phyloP scores from a whole-genome alignment of 129 eudicot genomes.

The Helianthus annuus region DNA sequence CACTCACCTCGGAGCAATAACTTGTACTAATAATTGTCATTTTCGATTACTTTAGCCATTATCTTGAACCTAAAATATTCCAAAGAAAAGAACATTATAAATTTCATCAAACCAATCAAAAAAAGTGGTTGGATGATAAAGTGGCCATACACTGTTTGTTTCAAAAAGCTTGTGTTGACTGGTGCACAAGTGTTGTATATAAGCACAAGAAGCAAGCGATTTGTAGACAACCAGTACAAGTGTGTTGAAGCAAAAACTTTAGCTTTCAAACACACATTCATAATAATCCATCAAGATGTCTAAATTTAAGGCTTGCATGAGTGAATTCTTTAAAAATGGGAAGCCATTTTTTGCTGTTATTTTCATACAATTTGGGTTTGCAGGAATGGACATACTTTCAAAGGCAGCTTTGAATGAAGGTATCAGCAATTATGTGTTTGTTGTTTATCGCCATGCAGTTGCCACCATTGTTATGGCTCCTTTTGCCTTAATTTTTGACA shows the following conservation, averaged over 20 bases:
- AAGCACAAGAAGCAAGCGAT: conserved; percentile 11
- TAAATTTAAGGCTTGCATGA: conserved; percentile 18
- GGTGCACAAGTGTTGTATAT: conserved; percentile 24
- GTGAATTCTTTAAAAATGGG: conserved; percentile 17
- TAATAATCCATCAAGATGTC: conserved; percentile 9
- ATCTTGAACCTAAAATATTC: neutral
- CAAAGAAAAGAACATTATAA: neutral
- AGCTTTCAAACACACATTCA: conserved; percentile 3
- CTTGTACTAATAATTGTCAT: neutral
- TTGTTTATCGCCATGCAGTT: conserved; percentile 57
- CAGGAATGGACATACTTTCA: conserved; percentile 53
- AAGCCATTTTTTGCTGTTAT: conserved; percentile 55
- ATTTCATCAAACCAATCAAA: neutral
- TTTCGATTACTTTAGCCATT: neutral
- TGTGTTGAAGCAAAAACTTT: neutral
- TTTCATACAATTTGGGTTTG: conserved; percentile 55
- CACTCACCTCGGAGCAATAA: neutral
- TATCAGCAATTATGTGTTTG: conserved; percentile 55
- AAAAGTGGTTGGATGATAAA: conserved; percentile 26
- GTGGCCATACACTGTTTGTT: conserved; percentile 1
- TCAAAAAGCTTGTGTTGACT: neutral
- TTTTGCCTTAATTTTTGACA: conserved; percentile 54
- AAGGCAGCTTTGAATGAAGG: conserved; percentile 59
- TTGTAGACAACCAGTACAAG: neutral
- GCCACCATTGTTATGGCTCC: conserved; percentile 58